phyloP scores from a whole-genome alignment of 208 protist genomes.

The Leptomonas pyrrhocoris region DNA sequence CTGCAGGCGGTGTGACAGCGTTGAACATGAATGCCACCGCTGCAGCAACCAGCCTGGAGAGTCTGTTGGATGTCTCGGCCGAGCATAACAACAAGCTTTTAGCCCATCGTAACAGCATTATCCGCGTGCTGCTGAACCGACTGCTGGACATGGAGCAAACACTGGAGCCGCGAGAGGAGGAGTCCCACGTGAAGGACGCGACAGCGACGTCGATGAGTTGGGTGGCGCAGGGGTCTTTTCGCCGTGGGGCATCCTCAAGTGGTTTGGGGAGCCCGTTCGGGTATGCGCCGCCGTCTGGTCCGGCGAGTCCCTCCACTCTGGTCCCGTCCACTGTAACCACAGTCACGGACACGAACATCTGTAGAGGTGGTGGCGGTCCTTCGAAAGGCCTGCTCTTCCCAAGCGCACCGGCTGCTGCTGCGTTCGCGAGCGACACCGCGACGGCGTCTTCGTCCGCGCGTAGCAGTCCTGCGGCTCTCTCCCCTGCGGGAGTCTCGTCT shows the following conservation, averaged over 20 bases:
- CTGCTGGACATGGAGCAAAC: conserved; percentile 71
- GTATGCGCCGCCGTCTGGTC: conserved; percentile 11
- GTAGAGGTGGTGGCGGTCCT: background rate
- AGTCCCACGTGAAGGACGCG: background rate
- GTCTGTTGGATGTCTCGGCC: conserved; percentile 15
- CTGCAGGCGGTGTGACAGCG: background rate
- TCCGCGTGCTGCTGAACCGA: conserved; percentile 66
- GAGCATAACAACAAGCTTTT: conserved; percentile 76
- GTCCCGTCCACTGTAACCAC: background rate
- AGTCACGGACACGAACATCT: no score
- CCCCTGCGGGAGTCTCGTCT: conserved; percentile 1
- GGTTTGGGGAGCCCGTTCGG: conserved; percentile 6
- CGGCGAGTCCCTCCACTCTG: conserved; percentile 14
- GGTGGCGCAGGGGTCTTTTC: background rate
- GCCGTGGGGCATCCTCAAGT: background rate
- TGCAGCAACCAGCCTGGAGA: background rate
- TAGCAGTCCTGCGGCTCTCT: conserved; percentile 22
- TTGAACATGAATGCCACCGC: no score
- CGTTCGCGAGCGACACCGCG: background rate
- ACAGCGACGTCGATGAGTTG: background rate
- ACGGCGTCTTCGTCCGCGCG: conserved; percentile 14
- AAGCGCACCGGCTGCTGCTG: background rate
- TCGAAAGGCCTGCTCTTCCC: background rate
- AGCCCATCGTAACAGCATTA: conserved; percentile 61
- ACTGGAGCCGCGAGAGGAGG: conserved; percentile 44